Evolutionary conservation across 169 alveolate species (phyloP), one percentile per base, ranked within the genome.

Genomic region (Plasmodium chabaudi): DNA sequence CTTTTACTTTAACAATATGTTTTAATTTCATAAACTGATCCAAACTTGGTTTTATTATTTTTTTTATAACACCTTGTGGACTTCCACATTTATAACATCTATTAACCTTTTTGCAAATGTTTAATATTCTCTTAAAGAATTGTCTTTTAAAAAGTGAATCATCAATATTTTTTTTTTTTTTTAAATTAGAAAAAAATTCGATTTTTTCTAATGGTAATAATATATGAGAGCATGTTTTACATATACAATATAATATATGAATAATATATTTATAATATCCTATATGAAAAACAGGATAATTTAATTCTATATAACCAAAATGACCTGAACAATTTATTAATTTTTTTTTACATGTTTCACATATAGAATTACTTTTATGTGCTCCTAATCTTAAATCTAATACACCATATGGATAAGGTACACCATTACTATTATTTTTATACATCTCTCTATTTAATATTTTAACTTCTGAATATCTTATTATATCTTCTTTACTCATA

Each of bases 281-380:
- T 2, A 97, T 95, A 92, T 99, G 99, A 92, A 97, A 99, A 15
- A 98, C 99, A 19, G 99, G 99, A 73, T 98, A 92, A 73, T 95
- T 97, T 74, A 99, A 93, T 71, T 95, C 95, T 47, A 98, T 94
- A 87, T 95, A 97, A 5, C 99, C 99, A 95, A 98, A 98, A 87
- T 99, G 99, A 9, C 99, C 99, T 27, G 99, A 99, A 93, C 99
- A 99, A 70, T 96, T 96, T 47, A 88, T 94, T 59, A 95, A 69
- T 69, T 91, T 94, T 61, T 95, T 93, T 13, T 95, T 94, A 82
- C 99, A 98, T 42, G 99, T 98, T 27, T 95, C 94, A 92, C 99
- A 98, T 9, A 84, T 61, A 23, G 91, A 56, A n/a, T 87, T 94
- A 27, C 92, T 91, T 47, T 92, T 67, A 72, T 92, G 93, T 1